Conservation (phyloP, 345 rosid genomes). For the Angophora floribunda region DNA sequence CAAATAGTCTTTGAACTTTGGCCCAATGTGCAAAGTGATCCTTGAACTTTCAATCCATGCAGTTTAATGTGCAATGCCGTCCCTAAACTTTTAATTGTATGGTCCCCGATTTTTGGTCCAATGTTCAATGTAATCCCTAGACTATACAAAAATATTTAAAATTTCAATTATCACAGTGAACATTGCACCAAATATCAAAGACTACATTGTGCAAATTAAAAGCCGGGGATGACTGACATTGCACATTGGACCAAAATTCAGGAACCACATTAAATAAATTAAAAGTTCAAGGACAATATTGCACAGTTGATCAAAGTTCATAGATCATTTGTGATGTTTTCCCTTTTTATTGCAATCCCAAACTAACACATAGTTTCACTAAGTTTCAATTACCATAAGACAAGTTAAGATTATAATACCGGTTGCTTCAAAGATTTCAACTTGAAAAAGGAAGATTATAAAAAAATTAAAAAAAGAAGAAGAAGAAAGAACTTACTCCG, state of each 20-base stretch:
- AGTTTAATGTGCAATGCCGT: not conserved
- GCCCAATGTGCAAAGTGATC: accelerated
- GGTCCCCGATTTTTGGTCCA: not conserved
- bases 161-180: accelerated
- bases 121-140: not conserved
- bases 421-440: not conserved
- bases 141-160: accelerated
- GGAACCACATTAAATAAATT: not conserved
- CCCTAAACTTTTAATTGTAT: not conserved
- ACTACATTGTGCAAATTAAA: not conserved
- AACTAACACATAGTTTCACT: not conserved
- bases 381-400: not conserved
- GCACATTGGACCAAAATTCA: not conserved
- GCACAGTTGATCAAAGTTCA: not conserved
- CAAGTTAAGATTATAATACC: not conserved
- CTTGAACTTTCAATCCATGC: not conserved
- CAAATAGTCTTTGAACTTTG: not conserved
- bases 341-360: not conserved
- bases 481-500: slow-evolving; percentile 47
- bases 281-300: accelerated
- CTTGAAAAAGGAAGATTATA: not conserved
- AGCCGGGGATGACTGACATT: accelerated
- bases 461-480: too few relatives aligned
- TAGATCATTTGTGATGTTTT: accelerated
- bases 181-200: not conserved